Percentiles rank a stretch among this genome's conserved stretches.
phyloP scores from a whole-genome alignment of 352 stramenopile genomes.

The Phytophthora palmivora region DNA sequence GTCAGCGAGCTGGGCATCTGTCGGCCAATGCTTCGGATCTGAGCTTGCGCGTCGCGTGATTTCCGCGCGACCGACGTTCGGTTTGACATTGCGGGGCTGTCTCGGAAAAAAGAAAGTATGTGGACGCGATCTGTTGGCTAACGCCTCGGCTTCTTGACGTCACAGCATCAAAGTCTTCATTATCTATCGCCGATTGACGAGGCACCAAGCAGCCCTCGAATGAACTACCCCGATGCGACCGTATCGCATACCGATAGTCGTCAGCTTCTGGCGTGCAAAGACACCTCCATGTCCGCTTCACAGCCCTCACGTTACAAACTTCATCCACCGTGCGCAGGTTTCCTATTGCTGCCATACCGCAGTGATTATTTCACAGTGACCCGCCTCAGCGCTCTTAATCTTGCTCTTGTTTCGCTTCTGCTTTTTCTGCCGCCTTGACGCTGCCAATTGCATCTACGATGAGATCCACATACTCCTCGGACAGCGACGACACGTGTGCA shows the following conservation, averaged over 20 bases:
- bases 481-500: constrained; percentile 29
- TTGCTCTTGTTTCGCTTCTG: constrained; percentile 14
- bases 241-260: constrained; percentile 36
- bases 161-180: constrained; percentile 27
- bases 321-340: constrained; percentile 8
- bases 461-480: constrained; percentile 29
- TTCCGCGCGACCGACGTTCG: constrained; percentile 13
- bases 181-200: constrained; percentile 30
- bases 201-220: constrained; percentile 3
- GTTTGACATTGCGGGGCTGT: constrained; percentile 28
- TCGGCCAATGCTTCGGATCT: constrained; percentile 13
- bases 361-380: neutral
- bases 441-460: constrained; percentile 33
- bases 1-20: constrained; percentile 17
- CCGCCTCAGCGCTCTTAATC: constrained; percentile 13
- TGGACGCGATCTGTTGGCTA: constrained; percentile 12
- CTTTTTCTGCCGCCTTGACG: constrained; percentile 21
- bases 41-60: constrained; percentile 36
- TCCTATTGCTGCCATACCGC: neutral
- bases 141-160: neutral
- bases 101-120: constrained; percentile 20
- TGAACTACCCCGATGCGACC: constrained; percentile 1
- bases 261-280: constrained; percentile 4
- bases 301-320: constrained; percentile 28
- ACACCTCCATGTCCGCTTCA: constrained; percentile 8